Evolutionary conservation across 257 asterid genomes (phyloP).

Genomic region (Capsicum rhomboideum): DNA sequence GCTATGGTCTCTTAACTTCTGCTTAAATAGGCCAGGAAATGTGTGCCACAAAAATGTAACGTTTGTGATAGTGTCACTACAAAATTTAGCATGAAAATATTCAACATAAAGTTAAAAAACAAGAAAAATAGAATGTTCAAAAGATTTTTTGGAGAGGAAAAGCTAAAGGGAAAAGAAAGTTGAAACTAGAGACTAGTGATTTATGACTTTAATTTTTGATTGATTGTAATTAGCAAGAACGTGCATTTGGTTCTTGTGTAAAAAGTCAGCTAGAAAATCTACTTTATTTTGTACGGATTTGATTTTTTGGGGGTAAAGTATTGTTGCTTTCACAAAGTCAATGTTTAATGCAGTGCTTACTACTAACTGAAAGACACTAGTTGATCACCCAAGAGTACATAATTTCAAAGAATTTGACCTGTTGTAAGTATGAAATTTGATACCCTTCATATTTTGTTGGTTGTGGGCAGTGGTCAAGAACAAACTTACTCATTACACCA

Average conservation of each 20-base stretch:
- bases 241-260: neutral
- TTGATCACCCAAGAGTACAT: neutral
- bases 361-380: neutral
- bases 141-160: neutral
- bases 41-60: neutral
- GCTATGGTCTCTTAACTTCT: neutral
- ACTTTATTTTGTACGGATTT: slow-evolving; percentile 2
- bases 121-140: neutral
- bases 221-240: neutral
- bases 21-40: neutral
- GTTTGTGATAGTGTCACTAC: neutral
- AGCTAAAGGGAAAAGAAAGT: neutral
- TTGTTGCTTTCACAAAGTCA: neutral
- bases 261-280: neutral
- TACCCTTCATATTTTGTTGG: neutral
- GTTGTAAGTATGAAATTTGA: neutral
- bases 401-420: neutral
- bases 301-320: neutral
- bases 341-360: neutral
- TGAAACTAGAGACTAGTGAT: neutral
- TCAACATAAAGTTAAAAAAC: neutral
- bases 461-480: neutral
- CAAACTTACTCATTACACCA: neutral
- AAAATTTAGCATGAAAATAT: neutral
- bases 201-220: neutral